Base-by-base conservation (phyloP, 2,329 filamentous ascomycete genomes). In the Hymenoscyphus occultus region DNA sequence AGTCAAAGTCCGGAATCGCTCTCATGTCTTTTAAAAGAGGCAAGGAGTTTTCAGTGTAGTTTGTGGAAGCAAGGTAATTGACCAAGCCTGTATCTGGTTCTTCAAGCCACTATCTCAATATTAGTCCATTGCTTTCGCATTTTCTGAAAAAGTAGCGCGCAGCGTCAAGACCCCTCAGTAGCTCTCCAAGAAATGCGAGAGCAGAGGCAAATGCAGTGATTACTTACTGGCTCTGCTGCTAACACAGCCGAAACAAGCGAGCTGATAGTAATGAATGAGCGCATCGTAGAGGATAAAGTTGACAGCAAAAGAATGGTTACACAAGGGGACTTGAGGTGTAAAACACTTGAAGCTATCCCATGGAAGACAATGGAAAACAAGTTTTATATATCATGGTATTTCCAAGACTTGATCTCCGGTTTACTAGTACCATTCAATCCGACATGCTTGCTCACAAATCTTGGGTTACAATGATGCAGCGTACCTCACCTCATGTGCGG, bases 1-100 rank as follows among this genome's bases (percentile, higher is more conserved):
- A 64, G 19, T 64, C 62, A 35, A 64, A 64, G 39, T 61, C 62
- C 42, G 62, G 62, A 31, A 54, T 19, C 13, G 22, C 32, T 16
- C 40, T 28, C 28, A 60, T 40, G 14, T 60, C 16, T 7, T 54
- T 31, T 3, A 60, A 39, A n/a, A 31, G 40, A 19, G 19, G 40
- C 60, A 56, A 39, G 31, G 56, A 22, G 16, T n/a, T 32, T 22
- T 59, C 19, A 10, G 56, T 40, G 7, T 39, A 39, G 19, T 59
- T 28, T 19, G 48, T 54, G 9, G 48, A 54, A 59, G 32, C 56
- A 22, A 59, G 56, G 31, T 59, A 59, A 4, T 59, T 40, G 5
- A 19, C 56, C 16, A 59, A 39, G 32, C 56, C 56, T 1, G 56
- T 59, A 39, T 59, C 56, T 39, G 56, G 56, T n/a, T 59, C 56